Conservation (phyloP, 2,329 filamentous ascomycete species). For the Penicillium sclerotigenum region DNA sequence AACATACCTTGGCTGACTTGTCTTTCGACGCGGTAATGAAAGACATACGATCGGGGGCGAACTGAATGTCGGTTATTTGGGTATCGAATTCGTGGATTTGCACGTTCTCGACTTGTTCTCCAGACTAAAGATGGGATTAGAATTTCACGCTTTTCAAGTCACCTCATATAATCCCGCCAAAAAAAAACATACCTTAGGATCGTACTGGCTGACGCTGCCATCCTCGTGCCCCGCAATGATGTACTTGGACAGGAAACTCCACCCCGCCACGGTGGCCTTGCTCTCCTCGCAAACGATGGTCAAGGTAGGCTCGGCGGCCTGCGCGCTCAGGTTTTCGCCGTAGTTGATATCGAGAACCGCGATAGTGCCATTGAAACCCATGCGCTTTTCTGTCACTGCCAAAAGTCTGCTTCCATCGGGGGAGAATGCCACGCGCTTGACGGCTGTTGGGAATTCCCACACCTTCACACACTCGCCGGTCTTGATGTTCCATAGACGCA, state of each 20-base stretch:
- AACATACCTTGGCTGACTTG: slow-evolving; percentile 81
- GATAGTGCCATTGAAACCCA: slow-evolving; percentile 92
- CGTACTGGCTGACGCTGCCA: slow-evolving; percentile 84
- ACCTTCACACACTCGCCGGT: slow-evolving; percentile 90
- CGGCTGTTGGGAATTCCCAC: slow-evolving; percentile 95
- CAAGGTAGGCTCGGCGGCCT: slow-evolving; percentile 76
- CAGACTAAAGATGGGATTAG: slow-evolving; percentile 53
- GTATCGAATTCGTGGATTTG: slow-evolving; percentile 81
- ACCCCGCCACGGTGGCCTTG: slow-evolving; percentile 96
- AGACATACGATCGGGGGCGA: slow-evolving; percentile 89
- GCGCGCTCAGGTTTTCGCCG: slow-evolving; percentile 71
- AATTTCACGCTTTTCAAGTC: neutral
- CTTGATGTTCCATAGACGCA: slow-evolving; percentile 94
- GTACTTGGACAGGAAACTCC: slow-evolving; percentile 90
- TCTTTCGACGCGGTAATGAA: slow-evolving; percentile 98
- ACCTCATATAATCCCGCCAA: neutral
- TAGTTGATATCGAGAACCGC: slow-evolving; percentile 85
- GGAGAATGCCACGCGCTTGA: slow-evolving; percentile 97
- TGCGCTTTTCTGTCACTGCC: slow-evolving; percentile 97
- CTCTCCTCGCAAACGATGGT: slow-evolving; percentile 91
- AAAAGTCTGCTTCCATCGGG: slow-evolving; percentile 87
- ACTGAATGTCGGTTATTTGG: slow-evolving; percentile 89
- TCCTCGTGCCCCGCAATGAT: slow-evolving; percentile 98
- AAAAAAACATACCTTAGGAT: slow-evolving; percentile 67
- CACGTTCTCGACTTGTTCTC: slow-evolving; percentile 76